These are phyloP conservation scores for Gossypium herbaceum DNA, from an alignment of 345 rosid genomes.

Conservation along the genomic window DNA sequence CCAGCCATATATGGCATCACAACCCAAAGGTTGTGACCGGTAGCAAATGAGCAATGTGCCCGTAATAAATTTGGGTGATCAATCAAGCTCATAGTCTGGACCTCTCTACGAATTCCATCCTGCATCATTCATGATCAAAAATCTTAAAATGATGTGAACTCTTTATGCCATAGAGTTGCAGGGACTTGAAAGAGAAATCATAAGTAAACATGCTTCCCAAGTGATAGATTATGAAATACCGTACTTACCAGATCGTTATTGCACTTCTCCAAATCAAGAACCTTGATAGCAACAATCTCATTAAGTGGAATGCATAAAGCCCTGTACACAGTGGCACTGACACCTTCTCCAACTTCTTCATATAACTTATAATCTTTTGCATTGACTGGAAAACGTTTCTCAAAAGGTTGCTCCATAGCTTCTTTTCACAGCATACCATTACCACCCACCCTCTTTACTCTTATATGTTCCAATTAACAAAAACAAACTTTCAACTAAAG, in stretches of 20 bases:
- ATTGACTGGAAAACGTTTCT: constrained; percentile 65
- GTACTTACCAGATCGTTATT: constrained; percentile 79
- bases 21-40: constrained; percentile 86
- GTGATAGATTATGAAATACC: constrained; percentile 10
- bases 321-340: constrained; percentile 82
- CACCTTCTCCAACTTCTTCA: constrained; percentile 99
- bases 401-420: constrained; percentile 54
- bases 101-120: constrained; percentile 98
- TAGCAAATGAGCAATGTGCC: constrained; percentile 88
- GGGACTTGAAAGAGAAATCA: neutral
- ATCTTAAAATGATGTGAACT: neutral
- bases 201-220: constrained; percentile 15
- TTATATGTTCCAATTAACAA: constrained; percentile 27
- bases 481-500: constrained; percentile 26
- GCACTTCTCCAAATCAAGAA: constrained; percentile 95
- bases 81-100: constrained; percentile 87
- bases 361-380: constrained; percentile 77
- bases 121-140: constrained; percentile 30
- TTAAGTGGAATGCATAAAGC: constrained; percentile 91
- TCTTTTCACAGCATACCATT: constrained; percentile 37
- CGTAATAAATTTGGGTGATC: constrained; percentile 79
- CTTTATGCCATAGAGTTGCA: neutral
- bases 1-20: constrained; percentile 99
- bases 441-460: constrained; percentile 40
- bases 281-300: constrained; percentile 88